A percentile compares a stretch with the other conserved stretches of the same genome.
Evolutionary conservation across 2,329 filamentous ascomycete species (phyloP).

Genomic region (Sclerotinia spermophila): DNA sequence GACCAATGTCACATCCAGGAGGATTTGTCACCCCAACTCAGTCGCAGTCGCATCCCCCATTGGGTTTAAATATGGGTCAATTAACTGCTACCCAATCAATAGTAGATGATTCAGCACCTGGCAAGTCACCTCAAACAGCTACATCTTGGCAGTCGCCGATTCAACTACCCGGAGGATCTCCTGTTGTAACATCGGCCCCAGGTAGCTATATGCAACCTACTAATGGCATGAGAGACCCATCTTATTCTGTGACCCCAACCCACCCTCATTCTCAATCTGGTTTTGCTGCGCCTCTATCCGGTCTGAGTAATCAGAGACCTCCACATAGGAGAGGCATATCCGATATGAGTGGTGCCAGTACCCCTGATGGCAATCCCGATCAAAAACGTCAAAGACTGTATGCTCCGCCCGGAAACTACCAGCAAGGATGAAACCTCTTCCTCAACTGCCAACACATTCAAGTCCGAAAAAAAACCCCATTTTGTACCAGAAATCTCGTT

Average conservation of each 20-base stretch:
- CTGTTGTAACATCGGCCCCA: slow-evolving; percentile 29
- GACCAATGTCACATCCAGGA: slow-evolving; percentile 30
- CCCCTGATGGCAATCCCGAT: slow-evolving; percentile 32
- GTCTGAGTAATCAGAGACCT: slow-evolving; percentile 27
- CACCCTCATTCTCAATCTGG: slow-evolving; percentile 29
- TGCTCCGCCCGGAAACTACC: slow-evolving; percentile 28
- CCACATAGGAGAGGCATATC: slow-evolving; percentile 34
- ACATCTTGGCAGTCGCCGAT: slow-evolving; percentile 36
- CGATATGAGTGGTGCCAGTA: slow-evolving; percentile 32
- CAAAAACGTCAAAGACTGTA: slow-evolving; percentile 37
- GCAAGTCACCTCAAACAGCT: slow-evolving; percentile 36
- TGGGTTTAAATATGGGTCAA: slow-evolving; percentile 35
- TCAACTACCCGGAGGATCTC: slow-evolving; percentile 34
- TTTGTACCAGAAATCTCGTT: neutral
- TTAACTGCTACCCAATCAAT: slow-evolving; percentile 32
- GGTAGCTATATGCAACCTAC: slow-evolving; percentile 29
- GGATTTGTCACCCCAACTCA: slow-evolving; percentile 30
- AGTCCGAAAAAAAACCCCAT: neutral
- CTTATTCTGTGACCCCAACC: slow-evolving; percentile 34
- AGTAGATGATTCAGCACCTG: slow-evolving; percentile 37
- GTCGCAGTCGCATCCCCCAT: slow-evolving; percentile 25
- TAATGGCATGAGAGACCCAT: slow-evolving; percentile 29
- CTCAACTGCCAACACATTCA: neutral
- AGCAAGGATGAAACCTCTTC: slow-evolving; percentile 23
- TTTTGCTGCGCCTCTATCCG: slow-evolving; percentile 25